Base-by-base conservation (phyloP, 257 asterid genomes). In the Nicotiana knightiana region DNA sequence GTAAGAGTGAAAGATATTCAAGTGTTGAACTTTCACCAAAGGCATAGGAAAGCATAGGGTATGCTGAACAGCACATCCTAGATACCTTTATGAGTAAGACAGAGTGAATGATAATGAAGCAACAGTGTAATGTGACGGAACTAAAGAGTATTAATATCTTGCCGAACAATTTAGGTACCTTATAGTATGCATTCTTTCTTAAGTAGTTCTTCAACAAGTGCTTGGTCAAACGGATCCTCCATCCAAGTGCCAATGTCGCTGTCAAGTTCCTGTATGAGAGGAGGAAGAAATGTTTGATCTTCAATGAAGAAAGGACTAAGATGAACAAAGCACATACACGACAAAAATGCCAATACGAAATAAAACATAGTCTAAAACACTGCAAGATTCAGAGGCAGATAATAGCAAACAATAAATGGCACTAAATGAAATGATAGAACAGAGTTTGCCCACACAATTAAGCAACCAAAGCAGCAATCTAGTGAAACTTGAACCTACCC, bases 151-250 rank as follows among this genome's bases (percentile, higher is more conserved):
- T n/a, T 24, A 58, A 37, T 59, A 55, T 55, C 63, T 58, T 28
- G n/a, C 48, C 1, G 54, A 13, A 39, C 58, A 37, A 64, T 79
- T 37, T 54, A 76, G 33, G 84, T 87, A 96, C 99, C 97, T 96
- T 94, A 85, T 96, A 96, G 84, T 93, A 96, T 81, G 98, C 99
- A 76, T 93, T 96, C 65, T 87, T 96, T 85, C 93, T 91, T 77
- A 96, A 87, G 89, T 94, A 96, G 85, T 90, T 92, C 84, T 85
- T 92, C 63, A 94, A 91, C 61, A 96, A 86, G 90, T 96, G 98
- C 87, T 90, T 91, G 83, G 99, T 94, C 83, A 96, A 88, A 77
- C 99, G 97, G 87, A 94, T 96, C 82, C 98, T 94, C 99, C 99
- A 96, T 86, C 98, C 99, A 88, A 96, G 97, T 37, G 99, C 99